phyloP scores from a whole-genome alignment of 306 rosid genomes.

The apple (Malus domestica) region DNA sequence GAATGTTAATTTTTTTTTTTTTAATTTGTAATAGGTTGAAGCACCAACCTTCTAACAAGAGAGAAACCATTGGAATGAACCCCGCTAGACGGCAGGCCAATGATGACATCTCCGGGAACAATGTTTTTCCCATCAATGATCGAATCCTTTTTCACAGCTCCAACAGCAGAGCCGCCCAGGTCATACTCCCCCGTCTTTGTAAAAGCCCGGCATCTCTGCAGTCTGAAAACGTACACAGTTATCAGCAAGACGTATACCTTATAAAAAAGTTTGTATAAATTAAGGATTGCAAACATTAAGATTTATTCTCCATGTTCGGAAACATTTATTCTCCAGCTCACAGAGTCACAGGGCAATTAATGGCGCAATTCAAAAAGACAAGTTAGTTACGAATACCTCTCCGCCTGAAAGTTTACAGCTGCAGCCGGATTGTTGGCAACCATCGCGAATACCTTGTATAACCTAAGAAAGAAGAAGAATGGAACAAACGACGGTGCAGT shows the following conservation, averaged over 20 bases:
- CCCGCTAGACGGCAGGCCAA: slow-evolving; percentile 91
- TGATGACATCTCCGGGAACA: slow-evolving; percentile 58
- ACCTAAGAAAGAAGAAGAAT: slow-evolving; percentile 36
- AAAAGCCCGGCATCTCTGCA: slow-evolving; percentile 94
- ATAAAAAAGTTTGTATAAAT: too few relatives aligned
- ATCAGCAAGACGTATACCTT: neutral
- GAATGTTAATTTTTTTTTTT: too few relatives aligned
- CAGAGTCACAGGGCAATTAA: neutral
- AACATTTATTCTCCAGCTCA: neutral
- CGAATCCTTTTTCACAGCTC: slow-evolving; percentile 64
- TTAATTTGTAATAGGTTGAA: neutral
- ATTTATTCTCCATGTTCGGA: too few relatives aligned
- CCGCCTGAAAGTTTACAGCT: slow-evolving; percentile 74
- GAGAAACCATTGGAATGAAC: slow-evolving; percentile 93
- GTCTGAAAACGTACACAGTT: slow-evolving; percentile 42
- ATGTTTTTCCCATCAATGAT: slow-evolving; percentile 71
- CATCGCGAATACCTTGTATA: slow-evolving; percentile 77
- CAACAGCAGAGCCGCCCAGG: slow-evolving; percentile 91
- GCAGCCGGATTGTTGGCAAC: slow-evolving; percentile 73
- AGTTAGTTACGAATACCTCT: slow-evolving; percentile 52
- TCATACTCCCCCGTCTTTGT: slow-evolving; percentile 77
- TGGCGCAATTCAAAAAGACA: neutral
- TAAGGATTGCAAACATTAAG: too few relatives aligned
- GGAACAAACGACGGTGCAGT: neutral
- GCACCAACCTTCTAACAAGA: slow-evolving; percentile 71